phyloP scores from a whole-genome alignment of 2,329 filamentous ascomycete genomes.

The Diaporthe sp. region DNA sequence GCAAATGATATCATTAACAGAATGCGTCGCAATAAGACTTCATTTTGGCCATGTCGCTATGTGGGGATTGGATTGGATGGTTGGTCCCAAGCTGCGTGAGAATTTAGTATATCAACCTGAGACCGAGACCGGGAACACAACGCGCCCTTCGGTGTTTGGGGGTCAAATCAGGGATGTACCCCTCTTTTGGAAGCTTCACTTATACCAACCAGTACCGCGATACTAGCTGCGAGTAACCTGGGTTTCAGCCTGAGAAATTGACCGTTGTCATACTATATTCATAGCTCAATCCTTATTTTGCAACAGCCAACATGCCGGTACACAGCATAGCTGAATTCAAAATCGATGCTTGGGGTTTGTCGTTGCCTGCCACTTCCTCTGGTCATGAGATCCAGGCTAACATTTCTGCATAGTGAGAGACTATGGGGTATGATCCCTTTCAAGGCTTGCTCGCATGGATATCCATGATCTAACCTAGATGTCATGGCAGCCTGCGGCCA shows the following conservation, averaged over 20 bases:
- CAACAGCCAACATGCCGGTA: neutral
- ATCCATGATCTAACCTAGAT: neutral
- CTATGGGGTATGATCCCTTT: neutral
- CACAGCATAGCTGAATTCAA: slow-evolving; percentile 10
- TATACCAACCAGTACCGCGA: neutral
- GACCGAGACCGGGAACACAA: slow-evolving; percentile 20
- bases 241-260: neutral
- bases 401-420: neutral
- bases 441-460: neutral
- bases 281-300: neutral
- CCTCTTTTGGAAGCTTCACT: neutral
- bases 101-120: neutral
- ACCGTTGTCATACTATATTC: neutral
- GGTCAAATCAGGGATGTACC: neutral
- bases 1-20: neutral
- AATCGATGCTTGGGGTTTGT: slow-evolving; percentile 26
- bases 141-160: slow-evolving; percentile 5
- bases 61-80: neutral
- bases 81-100: neutral
- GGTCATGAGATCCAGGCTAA: neutral
- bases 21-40: neutral
- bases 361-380: neutral
- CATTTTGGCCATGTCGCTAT: neutral
- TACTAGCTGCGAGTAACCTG: neutral
- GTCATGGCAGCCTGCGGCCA: neutral